Evolutionary conservation across 805 yeast genomes (phyloP), one percentile per base, ranked within the genome.

Genomic region (Zygosaccharomyces siamensis): DNA sequence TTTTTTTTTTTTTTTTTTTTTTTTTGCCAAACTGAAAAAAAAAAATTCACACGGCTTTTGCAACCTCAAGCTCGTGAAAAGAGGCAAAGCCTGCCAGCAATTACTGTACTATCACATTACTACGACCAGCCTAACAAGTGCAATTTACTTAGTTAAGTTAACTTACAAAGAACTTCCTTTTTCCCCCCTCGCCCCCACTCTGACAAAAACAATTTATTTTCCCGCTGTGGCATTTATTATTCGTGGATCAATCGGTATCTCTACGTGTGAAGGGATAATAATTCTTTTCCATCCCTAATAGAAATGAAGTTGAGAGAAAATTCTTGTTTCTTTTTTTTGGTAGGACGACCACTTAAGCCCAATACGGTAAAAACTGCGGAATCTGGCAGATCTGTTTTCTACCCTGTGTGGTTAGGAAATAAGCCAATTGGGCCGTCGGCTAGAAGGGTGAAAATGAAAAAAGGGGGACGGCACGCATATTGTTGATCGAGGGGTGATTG

Each of bases 31-130:
- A 14, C 16, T 2, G 37, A 14, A 33, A 14, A 10, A n/a, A 33
- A 14, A 18, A 16, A 14, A 8, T 7, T n/a, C 24, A 30, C 21
- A 41, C 44, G 44, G 44, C 44, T 41, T 30, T 40, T 40, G 43
- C 43, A 40, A 40, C 43, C 32, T 28, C 35, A 40, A 40, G 35
- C 32, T 28, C 35, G 43, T 40, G 35, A 28, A 40, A 26, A 14
- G 35, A 31, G 18, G 18, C 18, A 31, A 31, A 12, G 35, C 23
- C 43, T 41, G 44, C 44, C 35, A 41, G 44, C 44, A 41, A 41
- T 30, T 41, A 14, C 43, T 27, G 12, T 28, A 33, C 35, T 14
- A 20, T 33, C 44, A 20, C 16, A 8, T 33, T 33, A 16, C 37
- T 16, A 33, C 21, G 16, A 14, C 37, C 37, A 33, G 37, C 37